A percentile compares a stretch with the other conserved stretches of the same genome.
These are phyloP conservation scores for Hypoxylon sp. DNA, from an alignment of 2,329 filamentous ascomycete genomes.

Conservation along the genomic window DNA sequence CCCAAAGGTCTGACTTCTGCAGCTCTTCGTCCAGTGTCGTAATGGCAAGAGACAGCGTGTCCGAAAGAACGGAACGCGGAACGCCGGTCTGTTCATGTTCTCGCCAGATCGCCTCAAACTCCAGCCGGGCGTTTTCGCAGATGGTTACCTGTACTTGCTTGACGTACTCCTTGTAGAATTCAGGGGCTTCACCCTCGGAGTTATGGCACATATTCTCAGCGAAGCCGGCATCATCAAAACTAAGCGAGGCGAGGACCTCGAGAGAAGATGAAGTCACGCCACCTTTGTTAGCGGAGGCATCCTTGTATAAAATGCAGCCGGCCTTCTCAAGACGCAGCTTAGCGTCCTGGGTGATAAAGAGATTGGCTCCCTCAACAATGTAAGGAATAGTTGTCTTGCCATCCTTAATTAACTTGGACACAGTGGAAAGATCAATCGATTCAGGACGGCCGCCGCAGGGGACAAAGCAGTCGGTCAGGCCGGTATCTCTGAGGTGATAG, in stretches of 20 bases:
- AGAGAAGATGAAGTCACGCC: constrained; percentile 97
- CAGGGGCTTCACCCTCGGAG: constrained; percentile 77
- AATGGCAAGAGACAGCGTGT: constrained; percentile 91
- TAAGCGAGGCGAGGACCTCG: constrained; percentile 93
- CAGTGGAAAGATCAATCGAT: constrained; percentile 90
- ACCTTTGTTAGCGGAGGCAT: constrained; percentile 98
- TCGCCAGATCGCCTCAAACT: constrained; percentile 98
- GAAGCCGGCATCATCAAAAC: constrained; percentile 92
- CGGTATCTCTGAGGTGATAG: constrained; percentile 87
- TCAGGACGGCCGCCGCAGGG: constrained; percentile 97
- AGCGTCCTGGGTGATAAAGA: constrained; percentile 98
- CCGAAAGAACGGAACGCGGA: constrained; percentile 87
- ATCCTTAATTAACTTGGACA: constrained; percentile 88
- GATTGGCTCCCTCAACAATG: constrained; percentile 96
- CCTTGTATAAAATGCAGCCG: constrained; percentile 97
- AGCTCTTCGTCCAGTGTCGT: constrained; percentile 97
- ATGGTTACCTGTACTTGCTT: constrained; percentile 92
- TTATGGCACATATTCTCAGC: constrained; percentile 94
- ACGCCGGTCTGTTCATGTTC: constrained; percentile 88
- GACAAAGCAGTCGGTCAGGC: constrained; percentile 89
- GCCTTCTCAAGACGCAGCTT: constrained; percentile 95
- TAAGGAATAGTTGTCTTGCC: constrained; percentile 91
- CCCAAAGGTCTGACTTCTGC: constrained; percentile 93
- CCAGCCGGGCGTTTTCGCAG: constrained; percentile 88
- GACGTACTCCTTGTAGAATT: constrained; percentile 95